These are phyloP conservation scores for Xanthoconium stramineum DNA, from an alignment of 768 basidiomycete species.

Conservation along the genomic window DNA sequence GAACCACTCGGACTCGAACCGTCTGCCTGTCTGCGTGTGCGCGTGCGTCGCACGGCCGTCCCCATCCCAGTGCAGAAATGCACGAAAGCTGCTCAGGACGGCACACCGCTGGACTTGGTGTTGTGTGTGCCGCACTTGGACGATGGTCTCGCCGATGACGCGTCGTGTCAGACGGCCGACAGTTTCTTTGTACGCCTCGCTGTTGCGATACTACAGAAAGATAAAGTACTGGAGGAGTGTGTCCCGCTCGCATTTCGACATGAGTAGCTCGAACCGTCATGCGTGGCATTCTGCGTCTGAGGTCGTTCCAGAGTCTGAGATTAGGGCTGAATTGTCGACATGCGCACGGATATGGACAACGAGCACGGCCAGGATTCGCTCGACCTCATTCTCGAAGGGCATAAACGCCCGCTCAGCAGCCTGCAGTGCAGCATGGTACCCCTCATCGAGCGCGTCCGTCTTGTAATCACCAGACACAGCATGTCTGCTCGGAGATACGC, in stretches of 20 bases:
- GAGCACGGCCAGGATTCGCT: constrained; percentile 37
- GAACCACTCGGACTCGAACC: constrained; percentile 15
- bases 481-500: constrained; percentile 31
- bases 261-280: constrained; percentile 18
- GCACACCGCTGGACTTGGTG: constrained; percentile 28
- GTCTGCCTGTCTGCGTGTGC: no score
- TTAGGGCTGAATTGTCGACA: neutral
- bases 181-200: constrained; percentile 42
- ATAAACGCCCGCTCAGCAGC: constrained; percentile 44
- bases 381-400: constrained; percentile 42
- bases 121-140: constrained; percentile 21
- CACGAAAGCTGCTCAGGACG: constrained; percentile 26
- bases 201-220: constrained; percentile 59
- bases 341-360: constrained; percentile 24
- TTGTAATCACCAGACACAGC: constrained; percentile 46
- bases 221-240: constrained; percentile 47
- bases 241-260: constrained; percentile 30
- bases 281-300: neutral
- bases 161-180: constrained; percentile 29
- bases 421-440: constrained; percentile 35
- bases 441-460: constrained; percentile 30
- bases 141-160: constrained; percentile 21
- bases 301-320: no score
- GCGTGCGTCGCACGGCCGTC: neutral
- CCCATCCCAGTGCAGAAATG: constrained; percentile 25